Percentiles rank a stretch among this genome's conserved stretches.
Evolutionary conservation across 2,329 filamentous ascomycete genomes (phyloP).

Genomic region (Xylariaceae sp.): DNA sequence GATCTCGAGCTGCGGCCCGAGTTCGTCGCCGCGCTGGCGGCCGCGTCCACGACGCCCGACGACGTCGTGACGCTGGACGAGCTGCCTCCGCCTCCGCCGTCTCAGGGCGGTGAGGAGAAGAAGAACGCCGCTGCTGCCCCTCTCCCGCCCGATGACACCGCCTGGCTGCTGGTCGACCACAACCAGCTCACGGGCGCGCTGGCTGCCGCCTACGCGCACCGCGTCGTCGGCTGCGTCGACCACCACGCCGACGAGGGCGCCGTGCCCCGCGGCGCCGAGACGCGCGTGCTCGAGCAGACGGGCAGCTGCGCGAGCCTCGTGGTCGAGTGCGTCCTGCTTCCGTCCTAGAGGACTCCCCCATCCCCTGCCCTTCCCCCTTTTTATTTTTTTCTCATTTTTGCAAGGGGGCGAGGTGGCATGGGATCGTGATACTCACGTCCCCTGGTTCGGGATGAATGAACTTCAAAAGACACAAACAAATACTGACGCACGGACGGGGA

Average conservation of each 20-base stretch:
- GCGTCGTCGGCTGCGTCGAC: slow-evolving; percentile 62
- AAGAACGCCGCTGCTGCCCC: slow-evolving; percentile 14
- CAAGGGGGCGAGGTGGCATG: too few relatives aligned
- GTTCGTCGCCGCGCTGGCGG: slow-evolving; percentile 55
- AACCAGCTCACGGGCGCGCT: slow-evolving; percentile 62
- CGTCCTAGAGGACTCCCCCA: too few relatives aligned
- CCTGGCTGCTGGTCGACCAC: slow-evolving; percentile 74
- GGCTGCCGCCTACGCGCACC: slow-evolving; percentile 39
- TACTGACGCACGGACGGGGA: too few relatives aligned
- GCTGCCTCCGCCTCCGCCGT: slow-evolving; percentile 27
- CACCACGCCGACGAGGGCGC: slow-evolving; percentile 68
- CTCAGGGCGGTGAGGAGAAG: neutral
- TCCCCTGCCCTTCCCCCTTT: too few relatives aligned
- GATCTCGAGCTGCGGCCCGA: slow-evolving; percentile 69
- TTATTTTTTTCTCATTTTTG: too few relatives aligned
- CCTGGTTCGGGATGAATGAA: too few relatives aligned
- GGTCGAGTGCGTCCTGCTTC: slow-evolving; percentile 10
- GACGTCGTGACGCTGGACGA: slow-evolving; percentile 62
- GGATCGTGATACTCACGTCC: too few relatives aligned
- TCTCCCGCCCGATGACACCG: slow-evolving; percentile 47
- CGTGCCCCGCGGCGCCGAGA: slow-evolving; percentile 37
- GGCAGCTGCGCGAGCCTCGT: slow-evolving; percentile 71
- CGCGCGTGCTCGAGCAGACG: slow-evolving; percentile 55
- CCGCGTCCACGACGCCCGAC: slow-evolving; percentile 48
- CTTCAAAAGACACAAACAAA: too few relatives aligned